Conservation (phyloP, 306 rosid genomes). For the Casuarina equisetifolia region DNA sequence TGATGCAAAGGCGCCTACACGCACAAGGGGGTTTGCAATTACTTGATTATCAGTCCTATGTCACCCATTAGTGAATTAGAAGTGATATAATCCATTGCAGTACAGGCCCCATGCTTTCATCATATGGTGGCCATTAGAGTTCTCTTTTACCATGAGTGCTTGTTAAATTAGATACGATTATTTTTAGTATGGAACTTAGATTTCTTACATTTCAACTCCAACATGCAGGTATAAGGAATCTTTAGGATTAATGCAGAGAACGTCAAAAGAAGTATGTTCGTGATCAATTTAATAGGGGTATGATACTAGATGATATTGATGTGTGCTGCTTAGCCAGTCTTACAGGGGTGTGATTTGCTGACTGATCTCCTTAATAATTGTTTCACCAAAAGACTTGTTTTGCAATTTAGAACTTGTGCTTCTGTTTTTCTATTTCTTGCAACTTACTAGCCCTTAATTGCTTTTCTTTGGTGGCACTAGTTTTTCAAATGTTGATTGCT, state of each 20-base stretch:
- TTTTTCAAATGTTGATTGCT: neutral
- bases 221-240: slow-evolving; percentile 90
- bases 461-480: neutral
- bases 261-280: slow-evolving; percentile 90
- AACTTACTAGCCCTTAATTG: neutral
- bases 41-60: slow-evolving; percentile 24
- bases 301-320: slow-evolving; percentile 73
- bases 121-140: slow-evolving; percentile 2
- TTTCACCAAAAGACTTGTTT: neutral
- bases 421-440: neutral
- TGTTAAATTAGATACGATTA: neutral
- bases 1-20: slow-evolving; percentile 89
- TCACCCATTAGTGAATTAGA: slow-evolving; percentile 9
- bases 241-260: slow-evolving; percentile 92
- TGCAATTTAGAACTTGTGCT: neutral
- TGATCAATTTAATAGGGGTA: slow-evolving; percentile 85
- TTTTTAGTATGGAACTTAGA: neutral
- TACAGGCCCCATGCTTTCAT: neutral
- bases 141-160: neutral
- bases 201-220: slow-evolving; percentile 24
- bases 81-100: slow-evolving; percentile 12
- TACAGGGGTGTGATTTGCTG: slow-evolving; percentile 62
- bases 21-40: slow-evolving; percentile 92
- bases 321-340: slow-evolving; percentile 96
- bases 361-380: neutral